Evolutionary conservation across 495 filamentous ascomycete species (phyloP), one percentile per base, ranked within the genome.

Genomic region (Hypoxylon cercidicola): DNA sequence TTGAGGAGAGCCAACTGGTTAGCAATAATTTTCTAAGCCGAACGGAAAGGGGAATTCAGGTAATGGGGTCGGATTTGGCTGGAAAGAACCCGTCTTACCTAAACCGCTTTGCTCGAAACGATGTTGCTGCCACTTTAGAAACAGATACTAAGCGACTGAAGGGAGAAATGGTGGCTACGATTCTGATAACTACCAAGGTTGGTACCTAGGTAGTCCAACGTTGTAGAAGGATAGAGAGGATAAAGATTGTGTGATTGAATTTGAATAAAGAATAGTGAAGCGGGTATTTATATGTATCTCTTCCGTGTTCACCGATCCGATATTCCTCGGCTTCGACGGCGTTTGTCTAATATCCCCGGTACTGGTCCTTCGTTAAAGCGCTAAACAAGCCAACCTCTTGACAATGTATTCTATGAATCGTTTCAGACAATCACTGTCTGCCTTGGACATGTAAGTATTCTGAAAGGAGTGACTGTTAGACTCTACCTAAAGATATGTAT

Each of bases 1-100:
- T 54, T 28, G 20, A 37, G 32, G 23, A 56, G 35, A 12, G 10
- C 40, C 11, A 16, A 37, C 15, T 10, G 20, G 52, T 66, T 53
- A 62, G 47, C 46, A 48, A 18, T 13, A 19, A n/a, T 25, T 28
- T 13, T 32, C 12, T 1, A 15, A 25, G 45, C 20, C 3, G 15
- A 30, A 30, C 2, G 8, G 9, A 30, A 21, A 3, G 12, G 45
- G 4, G 4, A 15, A n/a, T 10, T 48, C 7, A 40, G 15, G 8
- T 18, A 43, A 10, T 32, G 8, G 10, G 30, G 9, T 32, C 10
- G 30, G 10, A 10, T 4, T 32, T 32, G 30, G 9, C 23, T 25
- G 5, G 23, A 25, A 25, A 5, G 13, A 46, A 44, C 11, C 16
- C 20, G 19, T 20, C 35, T 50, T 59, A 16, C 55, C 45, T 59